Conservation (phyloP, 805 yeast species). For the Kuraishia molischiana region DNA sequence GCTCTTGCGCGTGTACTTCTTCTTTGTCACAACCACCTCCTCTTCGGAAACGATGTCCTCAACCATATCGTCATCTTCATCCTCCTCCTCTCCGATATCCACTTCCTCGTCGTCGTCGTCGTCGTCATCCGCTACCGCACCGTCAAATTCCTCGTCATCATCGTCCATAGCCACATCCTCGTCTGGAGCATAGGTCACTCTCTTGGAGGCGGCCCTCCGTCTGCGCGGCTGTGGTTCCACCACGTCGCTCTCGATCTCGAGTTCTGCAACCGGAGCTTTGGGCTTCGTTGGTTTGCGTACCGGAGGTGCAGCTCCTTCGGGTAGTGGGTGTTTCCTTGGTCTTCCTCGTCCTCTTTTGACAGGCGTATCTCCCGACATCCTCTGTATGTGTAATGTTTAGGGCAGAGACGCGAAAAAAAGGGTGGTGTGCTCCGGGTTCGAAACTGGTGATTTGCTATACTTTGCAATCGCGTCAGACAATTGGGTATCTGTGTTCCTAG, state of each 20-base stretch:
- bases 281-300: too few species aligned
- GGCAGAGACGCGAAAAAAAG: too few species aligned
- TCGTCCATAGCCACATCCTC: conserved; percentile 1
- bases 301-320: too few species aligned
- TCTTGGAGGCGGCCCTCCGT: conserved; percentile 1
- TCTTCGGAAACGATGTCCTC: conserved; percentile 3
- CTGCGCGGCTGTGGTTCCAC: too few species aligned
- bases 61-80: conserved; percentile 3
- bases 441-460: background rate
- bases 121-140: background rate
- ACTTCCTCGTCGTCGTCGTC: background rate
- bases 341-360: conserved; percentile 2
- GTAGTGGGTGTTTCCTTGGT: background rate
- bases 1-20: conserved; percentile 1
- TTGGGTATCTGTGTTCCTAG: too few species aligned
- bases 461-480: too few species aligned
- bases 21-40: conserved; percentile 6
- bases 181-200: conserved; percentile 2
- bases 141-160: conserved; percentile 2
- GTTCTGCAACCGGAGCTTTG: background rate
- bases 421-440: background rate
- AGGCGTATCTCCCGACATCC: too few species aligned
- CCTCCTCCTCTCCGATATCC: conserved; percentile 4
- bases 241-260: too few species aligned
- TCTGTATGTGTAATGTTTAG: too few species aligned